Evolutionary conservation across 495 filamentous ascomycete species (phyloP).

Genomic region (Aspergillus cristatus): DNA sequence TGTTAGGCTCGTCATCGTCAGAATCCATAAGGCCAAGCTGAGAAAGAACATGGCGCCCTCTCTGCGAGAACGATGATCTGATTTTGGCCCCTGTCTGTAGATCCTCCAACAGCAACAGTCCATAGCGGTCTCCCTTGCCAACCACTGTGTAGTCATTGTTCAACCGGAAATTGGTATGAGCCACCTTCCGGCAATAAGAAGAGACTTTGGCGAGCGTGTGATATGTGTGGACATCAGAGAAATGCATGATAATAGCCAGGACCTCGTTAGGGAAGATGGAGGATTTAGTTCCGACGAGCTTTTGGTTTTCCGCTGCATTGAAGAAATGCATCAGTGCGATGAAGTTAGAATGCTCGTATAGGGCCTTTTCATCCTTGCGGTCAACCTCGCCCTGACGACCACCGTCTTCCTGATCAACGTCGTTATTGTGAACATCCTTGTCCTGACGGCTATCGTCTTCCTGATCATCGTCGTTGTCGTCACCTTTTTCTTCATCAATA

Average conservation of each 20-base stretch:
- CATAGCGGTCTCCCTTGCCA: not conserved
- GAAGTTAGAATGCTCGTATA: not conserved
- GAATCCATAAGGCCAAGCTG: too few relatives aligned
- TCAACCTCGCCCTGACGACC: not conserved
- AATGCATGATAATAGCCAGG: conserved; percentile 8
- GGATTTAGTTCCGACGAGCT: conserved; percentile 2
- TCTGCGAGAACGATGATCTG: too few relatives aligned
- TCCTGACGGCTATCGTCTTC: not conserved
- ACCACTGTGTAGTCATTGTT: conserved; percentile 12
- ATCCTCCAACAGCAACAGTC: conserved; percentile 6
- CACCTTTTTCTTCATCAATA: not conserved
- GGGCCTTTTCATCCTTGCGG: not conserved
- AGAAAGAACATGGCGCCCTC: too few relatives aligned
- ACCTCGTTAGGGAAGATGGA: conserved; percentile 9
- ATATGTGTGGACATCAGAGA: conserved; percentile 8
- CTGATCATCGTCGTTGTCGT: not conserved
- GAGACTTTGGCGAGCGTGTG: conserved; percentile 6
- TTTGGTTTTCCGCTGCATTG: conserved; percentile 3
- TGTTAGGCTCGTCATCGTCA: too few relatives aligned
- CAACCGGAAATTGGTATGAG: conserved; percentile 4
- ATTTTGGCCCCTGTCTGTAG: not conserved
- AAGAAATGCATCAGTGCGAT: conserved; percentile 7
- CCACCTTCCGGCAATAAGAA: conserved; percentile 4
- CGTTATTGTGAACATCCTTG: not conserved
- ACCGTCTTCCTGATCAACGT: too few relatives aligned